Evolutionary conservation across 176 grass and related monocot species (phyloP).

Genomic region (Neostapfia colusana): DNA sequence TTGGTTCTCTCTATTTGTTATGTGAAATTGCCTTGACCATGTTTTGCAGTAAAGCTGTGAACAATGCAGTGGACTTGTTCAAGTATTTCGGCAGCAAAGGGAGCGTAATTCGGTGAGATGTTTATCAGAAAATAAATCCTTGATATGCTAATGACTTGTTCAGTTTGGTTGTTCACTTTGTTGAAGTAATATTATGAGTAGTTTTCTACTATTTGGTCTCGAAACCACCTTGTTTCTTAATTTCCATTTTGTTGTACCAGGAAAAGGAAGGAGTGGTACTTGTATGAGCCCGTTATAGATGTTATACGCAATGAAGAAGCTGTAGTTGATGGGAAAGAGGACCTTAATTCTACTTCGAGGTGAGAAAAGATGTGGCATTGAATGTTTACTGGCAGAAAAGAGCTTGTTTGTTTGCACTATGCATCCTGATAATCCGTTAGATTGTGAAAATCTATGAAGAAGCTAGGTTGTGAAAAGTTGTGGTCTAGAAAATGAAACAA

Average conservation of each 20-base stretch:
- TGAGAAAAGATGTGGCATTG: slow-evolving; percentile 16
- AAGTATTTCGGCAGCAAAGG: slow-evolving; percentile 96
- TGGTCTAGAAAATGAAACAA: too few relatives aligned
- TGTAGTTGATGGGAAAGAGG: slow-evolving; percentile 50
- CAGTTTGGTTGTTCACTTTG: not conserved
- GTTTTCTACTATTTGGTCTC: not conserved
- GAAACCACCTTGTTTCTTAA: not conserved
- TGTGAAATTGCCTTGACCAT: not conserved
- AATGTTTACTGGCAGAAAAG: not conserved
- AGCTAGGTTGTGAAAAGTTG: too few relatives aligned
- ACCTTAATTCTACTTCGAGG: slow-evolving; percentile 65
- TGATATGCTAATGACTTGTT: not conserved
- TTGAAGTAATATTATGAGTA: not conserved
- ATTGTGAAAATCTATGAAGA: too few relatives aligned
- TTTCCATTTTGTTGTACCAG: slow-evolving; percentile 47
- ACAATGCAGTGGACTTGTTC: slow-evolving; percentile 74
- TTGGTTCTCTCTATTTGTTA: slow-evolving; percentile 8
- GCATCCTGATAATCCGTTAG: too few relatives aligned
- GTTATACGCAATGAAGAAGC: slow-evolving; percentile 64
- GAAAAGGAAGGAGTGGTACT: slow-evolving; percentile 94
- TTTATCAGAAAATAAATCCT: not conserved
- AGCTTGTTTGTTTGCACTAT: too few relatives aligned
- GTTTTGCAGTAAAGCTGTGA: slow-evolving; percentile 72
- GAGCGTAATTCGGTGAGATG: slow-evolving; percentile 68
- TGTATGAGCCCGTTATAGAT: slow-evolving; percentile 80